Conservation (phyloP, 2,329 filamentous ascomycete species). For the Tolypocladium tropicale region DNA sequence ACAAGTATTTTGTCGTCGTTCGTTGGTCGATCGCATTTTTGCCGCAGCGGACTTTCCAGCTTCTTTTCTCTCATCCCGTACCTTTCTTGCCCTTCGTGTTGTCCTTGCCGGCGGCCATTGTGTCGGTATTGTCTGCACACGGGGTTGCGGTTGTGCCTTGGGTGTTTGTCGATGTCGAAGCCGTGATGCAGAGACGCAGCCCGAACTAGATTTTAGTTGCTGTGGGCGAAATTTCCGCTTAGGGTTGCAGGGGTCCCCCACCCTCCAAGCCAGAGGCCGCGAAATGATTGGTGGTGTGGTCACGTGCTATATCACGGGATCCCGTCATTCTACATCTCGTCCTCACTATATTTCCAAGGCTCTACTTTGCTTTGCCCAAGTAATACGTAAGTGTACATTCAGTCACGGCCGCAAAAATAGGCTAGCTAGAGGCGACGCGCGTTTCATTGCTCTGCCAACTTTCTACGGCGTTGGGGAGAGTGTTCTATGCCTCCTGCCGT, state of each 20-base stretch:
- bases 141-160: constrained; percentile 1
- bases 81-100: constrained; percentile 35
- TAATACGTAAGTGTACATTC: neutral
- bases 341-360: no score
- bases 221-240: constrained; percentile 14
- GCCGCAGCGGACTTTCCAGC: constrained; percentile 2
- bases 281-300: constrained; percentile 3
- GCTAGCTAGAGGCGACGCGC: neutral
- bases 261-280: neutral
- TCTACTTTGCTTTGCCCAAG: neutral
- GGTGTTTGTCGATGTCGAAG: constrained; percentile 4
- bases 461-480: no score
- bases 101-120: constrained; percentile 27
- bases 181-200: neutral
- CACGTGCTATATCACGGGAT: constrained; percentile 7
- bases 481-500: neutral
- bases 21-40: constrained; percentile 3
- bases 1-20: constrained; percentile 1
- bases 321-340: no score
- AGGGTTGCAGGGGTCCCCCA: constrained; percentile 10
- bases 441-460: neutral
- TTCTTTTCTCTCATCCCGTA: constrained; percentile 28
- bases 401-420: neutral
- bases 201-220: constrained; percentile 3
- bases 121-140: constrained; percentile 10